Evolutionary conservation across 306 rosid species (phyloP).

Genomic region (Quercus mongolica): DNA sequence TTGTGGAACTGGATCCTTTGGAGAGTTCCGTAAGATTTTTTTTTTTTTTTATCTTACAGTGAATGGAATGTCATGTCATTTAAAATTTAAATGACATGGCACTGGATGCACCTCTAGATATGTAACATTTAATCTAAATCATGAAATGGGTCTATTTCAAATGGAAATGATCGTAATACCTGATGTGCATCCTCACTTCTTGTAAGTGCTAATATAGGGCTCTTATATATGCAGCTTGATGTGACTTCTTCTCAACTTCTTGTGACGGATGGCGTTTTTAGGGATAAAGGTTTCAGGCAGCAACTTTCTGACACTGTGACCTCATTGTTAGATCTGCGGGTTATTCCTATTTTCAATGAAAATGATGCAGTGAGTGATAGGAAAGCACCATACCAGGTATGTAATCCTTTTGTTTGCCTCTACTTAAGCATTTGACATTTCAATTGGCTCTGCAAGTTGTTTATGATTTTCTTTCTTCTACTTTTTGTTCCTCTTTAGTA

Average conservation of each 20-base stretch:
- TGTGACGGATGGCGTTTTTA: slow-evolving; percentile 73
- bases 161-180: no score
- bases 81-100: no score
- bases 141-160: no score
- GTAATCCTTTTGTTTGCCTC: slow-evolving; percentile 1
- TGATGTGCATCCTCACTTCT: neutral
- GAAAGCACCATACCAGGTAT: slow-evolving; percentile 79
- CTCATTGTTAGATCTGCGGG: slow-evolving; percentile 57
- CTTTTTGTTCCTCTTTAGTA: neutral
- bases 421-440: neutral
- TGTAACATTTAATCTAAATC: no score
- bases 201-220: slow-evolving; percentile 20
- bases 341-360: slow-evolving; percentile 85
- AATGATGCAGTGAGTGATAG: slow-evolving; percentile 93
- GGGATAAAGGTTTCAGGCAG: slow-evolving; percentile 62
- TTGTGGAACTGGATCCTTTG: neutral
- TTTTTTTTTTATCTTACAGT: no score
- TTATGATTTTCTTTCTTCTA: neutral
- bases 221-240: slow-evolving; percentile 66
- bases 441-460: neutral
- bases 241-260: slow-evolving; percentile 93
- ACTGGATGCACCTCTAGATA: no score
- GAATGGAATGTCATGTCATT: no score
- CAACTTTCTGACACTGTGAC: slow-evolving; percentile 76
- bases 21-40: no score